Evolutionary conservation across 129 eudicot species (phyloP).

Genomic region (Saussurea involucrata): DNA sequence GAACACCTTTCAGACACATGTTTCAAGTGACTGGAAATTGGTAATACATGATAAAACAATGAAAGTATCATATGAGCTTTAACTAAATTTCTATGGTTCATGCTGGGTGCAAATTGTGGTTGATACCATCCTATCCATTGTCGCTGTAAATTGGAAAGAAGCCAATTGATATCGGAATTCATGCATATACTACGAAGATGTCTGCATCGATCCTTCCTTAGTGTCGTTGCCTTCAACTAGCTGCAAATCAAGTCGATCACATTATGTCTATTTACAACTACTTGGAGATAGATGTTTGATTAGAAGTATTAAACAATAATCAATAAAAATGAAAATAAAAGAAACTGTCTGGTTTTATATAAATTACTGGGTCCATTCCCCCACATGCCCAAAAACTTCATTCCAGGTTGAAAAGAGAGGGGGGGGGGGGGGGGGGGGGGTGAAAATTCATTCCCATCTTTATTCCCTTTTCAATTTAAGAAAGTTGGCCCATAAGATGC

Average conservation of each 20-base stretch:
- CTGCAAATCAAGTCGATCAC: constrained; percentile 40
- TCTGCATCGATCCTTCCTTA: constrained; percentile 37
- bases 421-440: too few relatives aligned
- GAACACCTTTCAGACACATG: not conserved
- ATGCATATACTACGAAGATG: constrained; percentile 14
- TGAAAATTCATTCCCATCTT: too few relatives aligned
- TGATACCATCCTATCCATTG: not conserved
- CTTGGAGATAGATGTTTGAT: not conserved
- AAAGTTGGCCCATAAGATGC: not conserved
- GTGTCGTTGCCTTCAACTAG: constrained; percentile 58
- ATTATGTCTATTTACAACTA: not conserved
- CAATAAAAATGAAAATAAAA: too few relatives aligned
- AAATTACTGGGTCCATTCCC: too few relatives aligned
- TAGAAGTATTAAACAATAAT: too few relatives aligned
- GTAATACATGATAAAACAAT: not conserved
- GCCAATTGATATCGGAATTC: not conserved
- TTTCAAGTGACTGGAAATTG: not conserved
- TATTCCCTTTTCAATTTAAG: not conserved
- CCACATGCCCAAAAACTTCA: too few relatives aligned
- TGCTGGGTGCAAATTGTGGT: not conserved
- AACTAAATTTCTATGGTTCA: not conserved
- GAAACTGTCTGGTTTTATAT: too few relatives aligned
- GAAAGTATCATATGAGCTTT: not conserved
- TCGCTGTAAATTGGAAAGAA: not conserved
- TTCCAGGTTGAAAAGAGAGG: too few relatives aligned